phyloP scores from a whole-genome alignment of 306 rosid genomes.

The Prunus mongolica region DNA sequence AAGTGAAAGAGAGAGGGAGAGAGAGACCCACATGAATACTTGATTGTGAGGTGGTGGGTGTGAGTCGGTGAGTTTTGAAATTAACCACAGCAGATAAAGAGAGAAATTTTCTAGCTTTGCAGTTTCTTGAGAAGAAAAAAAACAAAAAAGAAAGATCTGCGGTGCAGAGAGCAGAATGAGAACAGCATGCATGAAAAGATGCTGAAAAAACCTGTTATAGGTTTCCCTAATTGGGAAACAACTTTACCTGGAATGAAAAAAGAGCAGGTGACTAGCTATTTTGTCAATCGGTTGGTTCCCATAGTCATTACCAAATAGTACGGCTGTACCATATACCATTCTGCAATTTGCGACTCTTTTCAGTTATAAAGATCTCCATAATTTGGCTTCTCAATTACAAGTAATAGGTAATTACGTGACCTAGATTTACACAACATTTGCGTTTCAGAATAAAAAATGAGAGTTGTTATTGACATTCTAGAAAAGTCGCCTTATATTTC shows the following conservation, averaged over 20 bases:
- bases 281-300: constrained; percentile 30
- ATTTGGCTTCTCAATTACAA: too few species aligned
- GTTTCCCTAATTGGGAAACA: constrained; percentile 51
- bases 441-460: too few species aligned
- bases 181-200: not conserved
- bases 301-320: constrained; percentile 1
- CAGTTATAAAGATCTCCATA: too few species aligned
- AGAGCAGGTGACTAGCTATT: constrained; percentile 41
- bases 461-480: too few species aligned
- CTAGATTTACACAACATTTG: too few species aligned
- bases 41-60: constrained; percentile 15
- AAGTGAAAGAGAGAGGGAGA: constrained; percentile 11
- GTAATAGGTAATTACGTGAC: too few species aligned
- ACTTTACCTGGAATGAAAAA: constrained; percentile 35
- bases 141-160: not conserved
- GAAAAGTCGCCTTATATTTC: too few species aligned
- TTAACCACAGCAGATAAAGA: constrained; percentile 10
- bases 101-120: not conserved
- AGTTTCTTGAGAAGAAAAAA: not conserved
- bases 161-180: not conserved
- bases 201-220: constrained; percentile 25
- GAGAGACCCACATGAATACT: constrained; percentile 28
- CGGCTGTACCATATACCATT: not conserved
- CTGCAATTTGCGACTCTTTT: too few species aligned
- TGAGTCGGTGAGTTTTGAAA: constrained; percentile 35